Base-by-base conservation (phyloP, 768 basidiomycete species). In the Naematelia aurantialba region DNA sequence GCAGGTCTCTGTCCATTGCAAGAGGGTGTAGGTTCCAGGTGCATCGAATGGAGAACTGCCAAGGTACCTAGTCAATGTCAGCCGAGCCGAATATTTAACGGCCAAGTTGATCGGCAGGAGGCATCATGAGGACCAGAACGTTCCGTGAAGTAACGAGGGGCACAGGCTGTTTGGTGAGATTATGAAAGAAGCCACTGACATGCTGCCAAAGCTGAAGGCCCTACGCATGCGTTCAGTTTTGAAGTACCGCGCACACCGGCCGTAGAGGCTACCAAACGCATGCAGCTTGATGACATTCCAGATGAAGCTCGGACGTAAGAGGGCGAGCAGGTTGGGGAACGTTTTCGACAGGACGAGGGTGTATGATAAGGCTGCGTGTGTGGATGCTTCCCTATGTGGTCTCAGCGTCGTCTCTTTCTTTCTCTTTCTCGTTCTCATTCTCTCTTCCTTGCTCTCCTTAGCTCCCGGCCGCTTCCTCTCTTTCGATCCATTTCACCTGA, bases 1-100 rank as follows among this genome's bases (percentile, higher is more conserved):
- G 57, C 76, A 74, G 1, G 78, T 72, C 67, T 80, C 79, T 24
- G 79, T 78, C 73, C 79, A 80, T 56, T 80, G 79, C 2, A 80
- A 69, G 0, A 80, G 67, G 39, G 68, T 73, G 65, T 80, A 80
- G 2, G 79, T 79, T 14, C 78, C 80, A 10, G 79, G 80, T 0
- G 80, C 74, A 39, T 80, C 78, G 60, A 78, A 79, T 1, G 80
- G 80, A 11, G 76, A 78, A 63, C 75, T 78, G n/a, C 73, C 74
- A 11, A 76, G 63, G 59, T 76, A 76, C 64, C 65, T 72, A 29
- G 14, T n/a, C n/a, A n/a, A n/a, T n/a, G n/a, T n/a, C n/a, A n/a
- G n/a, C n/a, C n/a, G n/a, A n/a, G n/a, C n/a, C n/a, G n/a, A n/a
- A n/a, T n/a, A n/a, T n/a, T n/a, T n/a, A n/a, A n/a, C n/a, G n/a